Conservation (phyloP, 768 basidiomycete genomes). For the Termitomyces eurrhizus region DNA sequence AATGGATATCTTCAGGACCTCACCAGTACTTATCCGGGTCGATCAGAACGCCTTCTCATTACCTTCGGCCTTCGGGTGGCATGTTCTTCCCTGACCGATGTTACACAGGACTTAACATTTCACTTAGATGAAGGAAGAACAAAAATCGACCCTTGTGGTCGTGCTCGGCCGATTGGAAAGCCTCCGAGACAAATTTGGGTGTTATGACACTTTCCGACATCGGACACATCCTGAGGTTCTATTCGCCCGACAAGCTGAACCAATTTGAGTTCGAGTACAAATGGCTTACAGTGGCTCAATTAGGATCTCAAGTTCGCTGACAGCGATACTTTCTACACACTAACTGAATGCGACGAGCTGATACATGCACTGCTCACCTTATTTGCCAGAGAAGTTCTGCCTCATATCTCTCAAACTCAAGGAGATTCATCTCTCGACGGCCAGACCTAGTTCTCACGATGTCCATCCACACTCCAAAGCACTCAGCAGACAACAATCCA, state of each 20-base stretch:
- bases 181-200: not conserved
- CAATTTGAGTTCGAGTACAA: not conserved
- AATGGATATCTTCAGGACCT: not conserved
- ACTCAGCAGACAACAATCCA: not conserved
- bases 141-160: not conserved
- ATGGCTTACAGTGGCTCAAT: not conserved
- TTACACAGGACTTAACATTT: not conserved
- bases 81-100: not conserved
- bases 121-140: not conserved
- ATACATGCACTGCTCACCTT: not conserved
- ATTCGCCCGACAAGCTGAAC: not conserved
- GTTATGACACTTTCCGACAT: too few relatives aligned
- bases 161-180: not conserved
- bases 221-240: not conserved
- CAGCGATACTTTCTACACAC: not conserved
- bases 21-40: not conserved
- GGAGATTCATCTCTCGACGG: not conserved
- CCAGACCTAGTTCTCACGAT: not conserved
- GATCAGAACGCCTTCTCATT: not conserved
- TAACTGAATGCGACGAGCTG: not conserved
- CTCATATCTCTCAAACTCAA: not conserved
- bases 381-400: not conserved
- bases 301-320: not conserved
- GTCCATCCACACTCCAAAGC: not conserved
- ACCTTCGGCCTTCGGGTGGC: not conserved